Evolutionary conservation across 2,329 filamentous ascomycete species (phyloP), one percentile per base, ranked within the genome.

Genomic region (Tolypocladium pustulatum): DNA sequence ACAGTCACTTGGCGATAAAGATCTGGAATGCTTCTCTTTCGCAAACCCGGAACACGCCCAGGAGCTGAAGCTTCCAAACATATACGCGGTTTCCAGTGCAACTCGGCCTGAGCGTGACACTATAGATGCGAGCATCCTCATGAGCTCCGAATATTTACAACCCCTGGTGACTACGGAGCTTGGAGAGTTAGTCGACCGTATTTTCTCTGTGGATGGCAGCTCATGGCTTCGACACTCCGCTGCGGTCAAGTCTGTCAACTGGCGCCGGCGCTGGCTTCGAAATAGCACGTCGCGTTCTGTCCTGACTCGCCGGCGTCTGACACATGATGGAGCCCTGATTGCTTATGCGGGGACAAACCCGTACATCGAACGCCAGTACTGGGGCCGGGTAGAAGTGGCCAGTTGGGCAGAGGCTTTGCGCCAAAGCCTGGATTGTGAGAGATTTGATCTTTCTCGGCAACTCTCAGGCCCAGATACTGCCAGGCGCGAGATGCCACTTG

Each of bases 51-150:
- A 63, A 3, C 53, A 60, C 3, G 59, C 61, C 51, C 65, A 69
- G 41, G 62, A 69, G 55, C 49, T 15, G 66, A 72, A 1, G 30
- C 49, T 53, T 53, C 69, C 71, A 15, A 75, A 76, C 60, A 84
- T 87, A 3, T 95, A 90, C 68, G 85, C 90, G 0, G 81, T 96
- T 25, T 97, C 93, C 1, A 94, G 89, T 25, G 82, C 83, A 15
- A 78, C 83, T 30, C 83, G 81, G 1, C 82, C 83, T 27, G 91
- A 97, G 66, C 76, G 85, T 61, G 90, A 96, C 43, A 85, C 81
- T 51, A 95, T 97, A 87, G 93, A 97, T 70, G 93, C 92, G 22
- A 96, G 91, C 66, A 78, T 96, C 0, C 80, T 97, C 22, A 97
- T 97, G 93, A 91, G 87, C 58, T 87, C 92, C 1, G 89, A 94